Conservation (phyloP, 179 eudicot genomes). For the Silene vulgaris region DNA sequence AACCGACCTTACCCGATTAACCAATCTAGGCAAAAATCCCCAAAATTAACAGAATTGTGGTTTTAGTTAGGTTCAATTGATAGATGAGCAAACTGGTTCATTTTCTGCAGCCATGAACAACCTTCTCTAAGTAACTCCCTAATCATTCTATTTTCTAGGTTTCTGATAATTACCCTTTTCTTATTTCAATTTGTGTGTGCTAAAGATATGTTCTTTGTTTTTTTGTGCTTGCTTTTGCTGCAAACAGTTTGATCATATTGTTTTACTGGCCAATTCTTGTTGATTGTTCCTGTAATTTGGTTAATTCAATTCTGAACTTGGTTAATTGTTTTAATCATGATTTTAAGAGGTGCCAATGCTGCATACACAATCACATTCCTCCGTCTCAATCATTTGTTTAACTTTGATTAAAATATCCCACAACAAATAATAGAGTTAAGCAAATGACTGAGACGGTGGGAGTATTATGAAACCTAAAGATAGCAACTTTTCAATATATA, state of each 20-base stretch:
- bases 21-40: too few relatives aligned
- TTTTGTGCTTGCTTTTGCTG: not conserved
- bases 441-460: too few relatives aligned
- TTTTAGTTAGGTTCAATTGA: too few relatives aligned
- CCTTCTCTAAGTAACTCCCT: slow-evolving; percentile 37
- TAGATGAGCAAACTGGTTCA: not conserved
- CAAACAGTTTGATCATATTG: slow-evolving; percentile 9
- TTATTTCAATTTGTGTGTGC: too few relatives aligned
- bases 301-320: not conserved
- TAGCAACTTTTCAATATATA: too few relatives aligned
- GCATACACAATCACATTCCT: too few relatives aligned
- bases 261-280: not conserved
- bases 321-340: not conserved
- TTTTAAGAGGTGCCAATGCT: too few relatives aligned
- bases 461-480: not conserved
- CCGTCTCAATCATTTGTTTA: not conserved
- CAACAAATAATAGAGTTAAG: too few relatives aligned
- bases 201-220: not conserved
- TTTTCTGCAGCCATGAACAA: slow-evolving; percentile 38
- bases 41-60: too few relatives aligned
- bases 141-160: not conserved
- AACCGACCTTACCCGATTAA: too few relatives aligned
- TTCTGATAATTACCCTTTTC: too few relatives aligned
- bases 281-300: not conserved
- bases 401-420: not conserved